Evolutionary conservation across 306 rosid genomes (phyloP), one percentile per base, ranked within the genome.

Genomic region (Castanospermum australe): DNA sequence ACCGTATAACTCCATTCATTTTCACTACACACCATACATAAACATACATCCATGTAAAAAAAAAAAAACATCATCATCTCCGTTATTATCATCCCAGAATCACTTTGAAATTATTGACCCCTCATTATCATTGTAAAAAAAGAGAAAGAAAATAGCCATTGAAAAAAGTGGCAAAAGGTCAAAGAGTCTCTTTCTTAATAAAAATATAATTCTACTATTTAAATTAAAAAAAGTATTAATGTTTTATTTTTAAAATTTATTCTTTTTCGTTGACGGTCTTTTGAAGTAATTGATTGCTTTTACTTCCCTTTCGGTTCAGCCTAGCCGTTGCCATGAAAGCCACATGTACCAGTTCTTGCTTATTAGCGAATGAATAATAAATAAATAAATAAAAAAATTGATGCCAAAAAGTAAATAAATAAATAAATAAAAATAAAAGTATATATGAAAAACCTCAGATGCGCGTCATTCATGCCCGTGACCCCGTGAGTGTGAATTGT

Each of bases 301-400:
- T 41, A 80, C 36, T 62, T 38, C 8, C 39, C 8, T 80, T 71
- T 6, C 41, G 39, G 63, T 72, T 30, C 50, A 28, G 72, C 44
- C 14, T 42, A 55, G 60, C 76, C 80, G 69, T 73, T 20, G 78
- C 52, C 61, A 65, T 45, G 71, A 71, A 70, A 79, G 66, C 73
- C 73, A 79, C 83, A 38, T 60, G 21, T 79, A 70, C 77, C 63
- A 30, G 55, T 56, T 47, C 71, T 59, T 9, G 38, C 67, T 55
- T 55, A 18, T 67, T 30, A 13, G 5, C 33, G 1, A 60, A 48
- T 18, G 38, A 5, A 24, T 17, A 54, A 15, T 39, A 69, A 10
- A 64, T 17, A 68, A 4, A 25, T 2, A 6, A 51, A 33, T 32
- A 51, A 3, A 9, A n/a, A n/a, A n/a, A n/a, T n/a, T n/a, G n/a